Percentiles rank a stretch among this genome's conserved stretches.
Conservation (phyloP, 2,329 filamentous ascomycete species). For the Byssothecium circinans region DNA sequence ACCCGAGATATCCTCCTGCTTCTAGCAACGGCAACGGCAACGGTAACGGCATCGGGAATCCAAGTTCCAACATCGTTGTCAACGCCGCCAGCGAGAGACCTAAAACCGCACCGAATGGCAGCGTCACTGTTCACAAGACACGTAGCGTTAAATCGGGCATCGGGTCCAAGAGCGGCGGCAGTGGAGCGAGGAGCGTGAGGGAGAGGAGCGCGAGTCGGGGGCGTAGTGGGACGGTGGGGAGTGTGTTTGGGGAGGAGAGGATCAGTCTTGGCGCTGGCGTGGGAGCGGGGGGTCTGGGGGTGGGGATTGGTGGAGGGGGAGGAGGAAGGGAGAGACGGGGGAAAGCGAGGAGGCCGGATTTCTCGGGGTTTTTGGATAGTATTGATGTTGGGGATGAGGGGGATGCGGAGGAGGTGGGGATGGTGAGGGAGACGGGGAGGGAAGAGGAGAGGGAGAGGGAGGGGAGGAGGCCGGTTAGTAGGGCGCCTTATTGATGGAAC, state of each 20-base stretch:
- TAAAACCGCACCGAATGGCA: conserved; percentile 23
- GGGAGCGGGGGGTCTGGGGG: not conserved
- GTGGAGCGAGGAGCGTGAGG: conserved; percentile 21
- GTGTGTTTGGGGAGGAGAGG: conserved; percentile 2
- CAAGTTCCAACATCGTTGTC: conserved; percentile 8
- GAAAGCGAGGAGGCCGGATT: conserved; percentile 34
- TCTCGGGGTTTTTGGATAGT: conserved; percentile 38
- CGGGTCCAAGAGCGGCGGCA: not conserved
- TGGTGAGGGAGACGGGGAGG: conserved; percentile 9
- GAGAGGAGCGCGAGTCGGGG: conserved; percentile 19
- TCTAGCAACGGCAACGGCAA: no score
- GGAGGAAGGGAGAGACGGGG: conserved; percentile 1
- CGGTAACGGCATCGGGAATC: conserved; percentile 26
- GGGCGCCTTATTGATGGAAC: not conserved
- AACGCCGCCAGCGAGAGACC: conserved; percentile 17
- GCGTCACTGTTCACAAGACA: conserved; percentile 19
- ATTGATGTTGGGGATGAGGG: conserved; percentile 35
- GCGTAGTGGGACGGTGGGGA: conserved; percentile 3
- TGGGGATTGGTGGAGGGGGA: not conserved
- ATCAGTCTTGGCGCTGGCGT: no score
- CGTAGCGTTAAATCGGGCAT: conserved; percentile 29
- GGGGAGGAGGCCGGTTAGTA: conserved; percentile 1
- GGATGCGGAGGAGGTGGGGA: conserved; percentile 16
- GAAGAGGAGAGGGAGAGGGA: conserved; percentile 15
- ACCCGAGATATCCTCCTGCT: conserved; percentile 28